Base-by-base conservation (phyloP, 2,329 filamentous ascomycete species). In the Septoria linicola region DNA sequence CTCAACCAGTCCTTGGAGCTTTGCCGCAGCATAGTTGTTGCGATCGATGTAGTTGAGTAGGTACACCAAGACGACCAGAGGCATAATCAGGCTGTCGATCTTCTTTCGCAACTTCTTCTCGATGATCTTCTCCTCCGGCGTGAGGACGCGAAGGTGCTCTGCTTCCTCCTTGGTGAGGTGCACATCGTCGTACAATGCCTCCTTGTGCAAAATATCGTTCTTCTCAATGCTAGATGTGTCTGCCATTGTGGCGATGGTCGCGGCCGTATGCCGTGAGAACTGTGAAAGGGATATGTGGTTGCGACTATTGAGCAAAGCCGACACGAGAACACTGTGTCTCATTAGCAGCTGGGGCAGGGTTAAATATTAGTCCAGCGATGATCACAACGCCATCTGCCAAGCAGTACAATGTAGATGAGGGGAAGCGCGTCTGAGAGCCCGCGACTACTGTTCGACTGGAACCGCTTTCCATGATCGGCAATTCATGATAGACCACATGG, bases 51-150 rank as follows among this genome's bases (percentile, higher is more conserved):
- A 67, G 51, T 67, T 67, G 60, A 65, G 64, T 17, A 66, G 40
- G 41, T 65, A 65, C 67, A 90, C 87, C 59, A 88, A 64, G 40
- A 89, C 81, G 49, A 90, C 75, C 72, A 84, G 82, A 0, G 85
- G 85, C 60, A 89, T 76, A 68, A 90, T 61, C 39, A 85, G 76
- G 14, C 76, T 61, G 66, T 91, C 87, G 51, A 91, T 84, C 71
- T 89, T 90, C 60, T 80, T 79, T 67, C 82, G 78, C 61, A 91
- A 71, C 30, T 73, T 76, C 51, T 70, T 74, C 65, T 89, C 84
- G 17, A 63, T 41, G 3, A 61, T 54, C 17, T 62, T 53, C 56
- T 70, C 68, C 25, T 66, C 64, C 17, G 61, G 60, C 1, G 65
- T 62, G 25, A 70, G 50, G 6, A 53, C 51, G 8, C 53, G 54